Evolutionary conservation across 176 grass and related monocot species (phyloP), one percentile per base, ranked within the genome.

Genomic region (Rhynchospora pubera): DNA sequence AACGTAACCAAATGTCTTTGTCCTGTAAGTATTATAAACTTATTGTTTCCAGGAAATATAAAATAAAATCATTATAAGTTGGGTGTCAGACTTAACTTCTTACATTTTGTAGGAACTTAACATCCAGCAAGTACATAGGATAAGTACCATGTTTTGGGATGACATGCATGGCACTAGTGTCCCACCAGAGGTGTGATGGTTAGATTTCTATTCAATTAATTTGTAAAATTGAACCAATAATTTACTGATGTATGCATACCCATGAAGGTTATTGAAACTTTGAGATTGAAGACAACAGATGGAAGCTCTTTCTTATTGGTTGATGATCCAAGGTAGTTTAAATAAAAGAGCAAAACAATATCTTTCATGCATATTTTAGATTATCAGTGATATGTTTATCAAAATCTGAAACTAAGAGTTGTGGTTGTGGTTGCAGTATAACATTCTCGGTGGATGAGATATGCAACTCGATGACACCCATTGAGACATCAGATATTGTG

Each of bases 121-220:
- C 85, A 87, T 93, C 88, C 91, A 91, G 47, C 96, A 99, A 84
- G 57, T 99, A 79, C 94, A 99, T 86, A 87, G 96, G 82, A 93
- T 99, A 78, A 95, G 91, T 87, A 95, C 96, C 79, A 93, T 99
- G 96, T 99, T 95, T 81, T 99, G 96, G 96, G 92, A 99, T 89
- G 96, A 99, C 74, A 99, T 88, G 84, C 91, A 91, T 88, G 89
- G 91, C 15, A 91, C 88, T 46, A 93, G 85, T 68, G 93, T 94
- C 89, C 91, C 93, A 22, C 88, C 91, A 79, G 92, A 95, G 83
- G 92, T 99, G 88, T 86, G 50, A 78, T 78, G 22, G 13, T 42
- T 79, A 78, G 43, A 52, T 87, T 70, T 44, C 53, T 84, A 46
- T 18, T 12, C 34, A 14, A 0, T 64, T 13, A 28, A 28, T 28